Evolutionary conservation across 176 grass and related monocot species (phyloP).

Genomic region (Oryza meyeriana): DNA sequence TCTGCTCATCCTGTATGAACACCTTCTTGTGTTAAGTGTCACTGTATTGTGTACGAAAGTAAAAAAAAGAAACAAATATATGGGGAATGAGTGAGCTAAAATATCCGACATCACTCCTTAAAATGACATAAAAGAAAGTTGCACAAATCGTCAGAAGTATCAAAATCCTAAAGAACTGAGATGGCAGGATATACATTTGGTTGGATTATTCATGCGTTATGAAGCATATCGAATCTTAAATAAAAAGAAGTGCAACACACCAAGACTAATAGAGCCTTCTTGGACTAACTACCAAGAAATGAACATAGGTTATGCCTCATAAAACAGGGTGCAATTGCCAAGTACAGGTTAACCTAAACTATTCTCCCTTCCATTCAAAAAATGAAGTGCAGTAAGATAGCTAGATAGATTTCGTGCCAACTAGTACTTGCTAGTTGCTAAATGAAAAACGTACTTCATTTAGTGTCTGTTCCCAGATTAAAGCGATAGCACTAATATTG

Average conservation of each 20-base stretch:
- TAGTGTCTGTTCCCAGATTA: neutral
- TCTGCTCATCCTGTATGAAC: slow-evolving; percentile 50
- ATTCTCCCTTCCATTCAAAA: neutral
- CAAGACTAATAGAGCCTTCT: neutral
- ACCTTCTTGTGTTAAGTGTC: slow-evolving; percentile 8
- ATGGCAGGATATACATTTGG: neutral
- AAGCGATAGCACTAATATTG: neutral
- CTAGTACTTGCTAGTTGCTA: neutral
- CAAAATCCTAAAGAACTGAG: neutral
- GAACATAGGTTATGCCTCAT: neutral
- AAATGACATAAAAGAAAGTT: neutral
- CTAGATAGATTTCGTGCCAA: neutral
- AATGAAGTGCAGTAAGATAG: neutral
- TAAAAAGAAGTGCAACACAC: neutral
- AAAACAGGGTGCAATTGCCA: neutral
- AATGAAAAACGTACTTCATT: too few relatives aligned
- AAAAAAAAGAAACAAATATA: neutral
- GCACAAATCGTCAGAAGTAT: neutral
- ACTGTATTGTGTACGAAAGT: neutral
- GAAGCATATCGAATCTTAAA: neutral
- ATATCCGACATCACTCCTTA: neutral
- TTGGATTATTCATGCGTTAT: neutral
- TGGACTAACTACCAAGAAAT: neutral
- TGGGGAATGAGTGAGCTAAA: neutral
- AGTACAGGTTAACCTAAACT: neutral